Percentiles rank a stretch among this genome's conserved stretches.
Conservation (phyloP, 768 basidiomycete species). For the Tulasnella sp. region DNA sequence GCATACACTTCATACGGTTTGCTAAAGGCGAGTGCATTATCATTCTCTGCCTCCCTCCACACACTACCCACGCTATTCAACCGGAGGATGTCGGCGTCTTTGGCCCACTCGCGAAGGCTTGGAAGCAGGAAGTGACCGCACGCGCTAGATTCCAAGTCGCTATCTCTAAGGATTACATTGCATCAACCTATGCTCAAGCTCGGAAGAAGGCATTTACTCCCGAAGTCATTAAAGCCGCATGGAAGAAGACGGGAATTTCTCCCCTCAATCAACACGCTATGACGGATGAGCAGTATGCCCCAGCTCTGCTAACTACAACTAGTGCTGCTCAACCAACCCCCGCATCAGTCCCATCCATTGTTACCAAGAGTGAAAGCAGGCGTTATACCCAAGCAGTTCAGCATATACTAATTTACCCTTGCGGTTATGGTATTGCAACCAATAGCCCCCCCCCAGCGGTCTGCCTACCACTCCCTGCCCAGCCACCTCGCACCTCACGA, state of each 20-base stretch:
- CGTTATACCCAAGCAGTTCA: too few relatives aligned
- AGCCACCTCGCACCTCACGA: not conserved
- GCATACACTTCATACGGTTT: slow-evolving; percentile 28
- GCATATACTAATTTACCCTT: too few relatives aligned
- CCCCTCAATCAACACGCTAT: slow-evolving; percentile 25
- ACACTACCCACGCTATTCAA: slow-evolving; percentile 31
- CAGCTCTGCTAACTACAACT: not conserved
- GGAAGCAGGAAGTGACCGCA: slow-evolving; percentile 9
- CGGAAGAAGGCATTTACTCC: slow-evolving; percentile 17
- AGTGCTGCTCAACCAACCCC: slow-evolving; percentile 17
- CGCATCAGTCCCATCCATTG: slow-evolving; percentile 7
- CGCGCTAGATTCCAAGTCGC: slow-evolving; percentile 1
- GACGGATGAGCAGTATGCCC: not conserved
- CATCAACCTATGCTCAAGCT: slow-evolving; percentile 23
- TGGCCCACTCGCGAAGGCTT: slow-evolving; percentile 24
- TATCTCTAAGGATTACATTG: slow-evolving; percentile 27
- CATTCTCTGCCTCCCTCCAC: slow-evolving; percentile 30
- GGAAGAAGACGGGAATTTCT: slow-evolving; percentile 26
- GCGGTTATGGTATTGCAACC: too few relatives aligned
- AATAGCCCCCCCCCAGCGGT: too few relatives aligned
- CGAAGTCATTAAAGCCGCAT: slow-evolving; percentile 27
- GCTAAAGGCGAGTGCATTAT: slow-evolving; percentile 25
- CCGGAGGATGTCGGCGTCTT: slow-evolving; percentile 32
- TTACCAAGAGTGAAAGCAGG: too few relatives aligned
- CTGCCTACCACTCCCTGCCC: not conserved